Conservation (phyloP, 129 eudicot species). For the Calendula officinalis region DNA sequence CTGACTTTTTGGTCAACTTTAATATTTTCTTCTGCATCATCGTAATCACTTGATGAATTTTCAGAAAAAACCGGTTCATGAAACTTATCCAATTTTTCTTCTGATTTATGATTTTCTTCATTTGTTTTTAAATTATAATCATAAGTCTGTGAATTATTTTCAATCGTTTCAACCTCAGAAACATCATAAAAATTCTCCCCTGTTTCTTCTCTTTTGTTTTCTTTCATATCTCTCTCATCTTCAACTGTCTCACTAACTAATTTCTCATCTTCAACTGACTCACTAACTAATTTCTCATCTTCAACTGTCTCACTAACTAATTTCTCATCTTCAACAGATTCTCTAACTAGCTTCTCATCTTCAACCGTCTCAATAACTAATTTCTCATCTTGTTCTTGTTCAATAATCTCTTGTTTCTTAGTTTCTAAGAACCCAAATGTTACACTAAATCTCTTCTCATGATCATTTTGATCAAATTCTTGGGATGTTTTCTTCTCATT, state of each 20-base stretch:
- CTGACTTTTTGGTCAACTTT: slow-evolving; percentile 21
- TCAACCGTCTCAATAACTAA: slow-evolving; percentile 22
- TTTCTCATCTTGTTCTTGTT: slow-evolving; percentile 31
- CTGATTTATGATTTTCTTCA: slow-evolving; percentile 14
- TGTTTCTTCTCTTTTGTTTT: slow-evolving; percentile 27
- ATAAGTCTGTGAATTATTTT: slow-evolving; percentile 24
- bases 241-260: slow-evolving; percentile 22
- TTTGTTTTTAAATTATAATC: slow-evolving; percentile 7
- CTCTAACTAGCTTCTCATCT: slow-evolving; percentile 6
- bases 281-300: slow-evolving; percentile 11
- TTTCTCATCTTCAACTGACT: slow-evolving; percentile 24
- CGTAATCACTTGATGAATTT: slow-evolving; percentile 32
- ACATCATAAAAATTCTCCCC: slow-evolving; percentile 33
- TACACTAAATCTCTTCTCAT: slow-evolving; percentile 25
- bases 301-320: slow-evolving; percentile 22
- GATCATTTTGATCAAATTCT: slow-evolving; percentile 24
- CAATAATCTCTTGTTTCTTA: slow-evolving; percentile 32
- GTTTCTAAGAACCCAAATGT: slow-evolving; percentile 24
- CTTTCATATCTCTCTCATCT: slow-evolving; percentile 10
- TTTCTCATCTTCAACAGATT: slow-evolving; percentile 24
- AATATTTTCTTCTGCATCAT: slow-evolving; percentile 45
- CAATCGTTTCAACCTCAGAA: slow-evolving; percentile 35
- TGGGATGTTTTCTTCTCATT: slow-evolving; percentile 14
- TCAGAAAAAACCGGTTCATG: slow-evolving; percentile 17
- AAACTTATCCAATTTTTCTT: slow-evolving; percentile 25